Evolutionary conservation across 768 basidiomycete species (phyloP).

Genomic region (Hortiboletus flavorubellus): DNA sequence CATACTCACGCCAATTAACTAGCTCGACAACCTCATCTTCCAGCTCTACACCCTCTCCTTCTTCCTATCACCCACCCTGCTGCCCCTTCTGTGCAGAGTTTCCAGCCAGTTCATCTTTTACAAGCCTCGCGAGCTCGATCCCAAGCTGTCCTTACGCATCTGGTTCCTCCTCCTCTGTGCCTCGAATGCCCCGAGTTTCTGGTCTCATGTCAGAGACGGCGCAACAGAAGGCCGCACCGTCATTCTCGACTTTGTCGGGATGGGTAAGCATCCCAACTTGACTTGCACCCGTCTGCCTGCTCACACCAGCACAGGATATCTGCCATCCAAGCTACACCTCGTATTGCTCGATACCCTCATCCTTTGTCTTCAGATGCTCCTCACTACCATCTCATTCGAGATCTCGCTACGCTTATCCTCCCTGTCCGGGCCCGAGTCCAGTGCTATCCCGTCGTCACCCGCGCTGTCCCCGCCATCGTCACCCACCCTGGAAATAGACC

Average conservation of each 20-base stretch:
- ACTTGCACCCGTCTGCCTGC: neutral
- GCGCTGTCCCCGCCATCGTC: constrained; percentile 19
- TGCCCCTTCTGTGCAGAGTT: constrained; percentile 40
- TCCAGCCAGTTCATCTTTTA: constrained; percentile 63
- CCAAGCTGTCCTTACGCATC: constrained; percentile 62
- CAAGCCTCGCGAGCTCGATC: constrained; percentile 64
- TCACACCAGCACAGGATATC: constrained; percentile 40
- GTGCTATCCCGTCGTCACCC: constrained; percentile 27
- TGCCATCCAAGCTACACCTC: constrained; percentile 64
- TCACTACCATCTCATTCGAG: constrained; percentile 70
- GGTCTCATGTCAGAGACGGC: constrained; percentile 54
- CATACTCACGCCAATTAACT: constrained; percentile 5
- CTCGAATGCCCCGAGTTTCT: constrained; percentile 58
- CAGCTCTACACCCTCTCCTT: constrained; percentile 75
- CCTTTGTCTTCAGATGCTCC: constrained; percentile 60
- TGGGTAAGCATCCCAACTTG: constrained; percentile 46
- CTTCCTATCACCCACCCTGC: constrained; percentile 66
- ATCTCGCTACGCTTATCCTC: constrained; percentile 39
- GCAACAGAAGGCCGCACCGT: constrained; percentile 57
- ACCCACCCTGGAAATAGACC: constrained; percentile 26
- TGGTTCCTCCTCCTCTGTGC: constrained; percentile 58
- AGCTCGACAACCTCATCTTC: constrained; percentile 72
- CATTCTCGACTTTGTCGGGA: constrained; percentile 76
- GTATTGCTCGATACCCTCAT: constrained; percentile 67
- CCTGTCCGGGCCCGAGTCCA: constrained; percentile 41